These are phyloP conservation scores for Aegilops longissima DNA, from an alignment of 176 grass and related monocot species.

Conservation along the genomic window DNA sequence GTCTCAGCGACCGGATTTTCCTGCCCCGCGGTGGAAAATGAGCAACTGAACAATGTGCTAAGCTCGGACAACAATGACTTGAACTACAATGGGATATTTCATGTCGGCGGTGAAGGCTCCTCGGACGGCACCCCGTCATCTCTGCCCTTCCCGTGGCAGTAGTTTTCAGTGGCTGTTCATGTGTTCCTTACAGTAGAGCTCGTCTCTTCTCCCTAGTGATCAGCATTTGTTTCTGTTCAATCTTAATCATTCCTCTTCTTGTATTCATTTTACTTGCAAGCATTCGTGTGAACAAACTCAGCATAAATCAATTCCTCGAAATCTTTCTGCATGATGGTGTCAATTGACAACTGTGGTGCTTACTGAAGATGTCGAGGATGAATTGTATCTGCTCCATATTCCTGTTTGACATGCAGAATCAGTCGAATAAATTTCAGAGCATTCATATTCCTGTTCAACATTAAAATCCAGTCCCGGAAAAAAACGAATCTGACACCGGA, in stretches of 20 bases:
- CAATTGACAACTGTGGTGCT: background rate
- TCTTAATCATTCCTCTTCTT: constrained; percentile 12
- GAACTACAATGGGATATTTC: constrained; percentile 55
- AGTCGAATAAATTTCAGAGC: background rate
- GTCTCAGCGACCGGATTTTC: constrained; percentile 34
- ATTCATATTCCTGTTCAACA: no score
- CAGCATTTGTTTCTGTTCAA: constrained; percentile 17
- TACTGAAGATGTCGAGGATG: background rate
- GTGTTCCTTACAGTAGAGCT: constrained; percentile 5
- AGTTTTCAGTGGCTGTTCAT: constrained; percentile 17
- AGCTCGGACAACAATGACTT: constrained; percentile 35
- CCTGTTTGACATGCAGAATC: background rate
- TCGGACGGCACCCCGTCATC: constrained; percentile 44
- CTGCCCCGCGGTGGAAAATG: constrained; percentile 31
- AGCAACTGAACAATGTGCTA: constrained; percentile 40
- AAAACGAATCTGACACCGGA: no score
- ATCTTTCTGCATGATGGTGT: background rate
- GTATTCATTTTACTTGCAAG: constrained; percentile 17
- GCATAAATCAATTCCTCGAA: constrained; percentile 28
- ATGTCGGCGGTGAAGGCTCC: constrained; percentile 49
- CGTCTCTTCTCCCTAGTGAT: constrained; percentile 6
- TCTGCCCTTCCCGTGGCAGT: constrained; percentile 65
- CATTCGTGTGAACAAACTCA: constrained; percentile 37
- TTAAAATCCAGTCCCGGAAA: no score
- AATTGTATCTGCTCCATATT: background rate